These are phyloP conservation scores for Stachybotrys echinatus DNA, from an alignment of 2,329 filamentous ascomycete genomes.

Conservation along the genomic window DNA sequence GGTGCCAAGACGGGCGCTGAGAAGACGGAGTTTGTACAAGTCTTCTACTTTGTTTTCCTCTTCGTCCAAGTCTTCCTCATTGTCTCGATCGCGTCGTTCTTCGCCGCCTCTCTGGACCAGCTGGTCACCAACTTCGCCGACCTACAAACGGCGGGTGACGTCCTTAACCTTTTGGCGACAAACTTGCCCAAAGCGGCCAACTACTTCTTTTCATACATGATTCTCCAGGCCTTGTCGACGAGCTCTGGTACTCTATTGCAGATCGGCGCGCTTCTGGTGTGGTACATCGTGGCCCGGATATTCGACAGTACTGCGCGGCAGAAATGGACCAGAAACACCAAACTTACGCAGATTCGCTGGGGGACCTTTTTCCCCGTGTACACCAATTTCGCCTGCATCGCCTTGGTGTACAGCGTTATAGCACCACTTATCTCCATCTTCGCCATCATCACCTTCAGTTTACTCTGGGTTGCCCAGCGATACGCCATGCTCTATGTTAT, in stretches of 20 bases:
- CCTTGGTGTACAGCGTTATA: constrained; percentile 80
- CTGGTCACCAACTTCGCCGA: constrained; percentile 47
- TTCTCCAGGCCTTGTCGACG: constrained; percentile 85
- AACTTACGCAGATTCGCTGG: constrained; percentile 75
- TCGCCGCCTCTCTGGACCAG: constrained; percentile 57
- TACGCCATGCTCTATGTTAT: constrained; percentile 96
- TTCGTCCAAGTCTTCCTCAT: constrained; percentile 95
- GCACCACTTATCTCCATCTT: constrained; percentile 89
- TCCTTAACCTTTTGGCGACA: constrained; percentile 66
- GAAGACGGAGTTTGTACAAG: constrained; percentile 77
- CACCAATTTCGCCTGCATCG: constrained; percentile 93
- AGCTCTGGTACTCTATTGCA: constrained; percentile 87
- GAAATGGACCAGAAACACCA: constrained; percentile 84
- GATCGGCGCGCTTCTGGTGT: constrained; percentile 69
- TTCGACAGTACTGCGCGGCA: constrained; percentile 74
- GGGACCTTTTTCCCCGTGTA: constrained; percentile 94
- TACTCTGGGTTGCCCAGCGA: constrained; percentile 93
- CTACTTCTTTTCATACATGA: constrained; percentile 99
- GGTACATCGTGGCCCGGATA: constrained; percentile 76
- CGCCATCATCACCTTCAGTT: constrained; percentile 82
- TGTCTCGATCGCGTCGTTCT: constrained; percentile 76
- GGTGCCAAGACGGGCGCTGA: constrained; percentile 80
- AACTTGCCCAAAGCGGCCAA: constrained; percentile 85
- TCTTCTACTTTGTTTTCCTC: constrained; percentile 88
- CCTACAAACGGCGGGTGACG: constrained; percentile 51